Base-by-base conservation (phyloP, 352 stramenopile species). In the Globisporangium nunn region DNA sequence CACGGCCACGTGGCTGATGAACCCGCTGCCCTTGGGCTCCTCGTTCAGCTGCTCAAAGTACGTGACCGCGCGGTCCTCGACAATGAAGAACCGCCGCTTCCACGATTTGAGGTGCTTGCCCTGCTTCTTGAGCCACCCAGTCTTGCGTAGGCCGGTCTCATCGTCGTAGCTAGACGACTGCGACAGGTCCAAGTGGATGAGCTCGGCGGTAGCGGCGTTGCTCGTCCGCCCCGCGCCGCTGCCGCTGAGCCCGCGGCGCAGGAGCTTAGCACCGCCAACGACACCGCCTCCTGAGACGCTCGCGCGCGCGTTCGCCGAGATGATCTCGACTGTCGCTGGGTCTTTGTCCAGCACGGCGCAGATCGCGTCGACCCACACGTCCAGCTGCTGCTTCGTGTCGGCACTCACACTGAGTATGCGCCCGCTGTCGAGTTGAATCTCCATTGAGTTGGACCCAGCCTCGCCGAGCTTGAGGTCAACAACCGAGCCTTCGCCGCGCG, bases 111-210 rank as follows among this genome's bases (percentile, higher is more conserved):
- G 64, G 45, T 71, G 60, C 8, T 81, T 70, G 39, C 84, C 84
- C 74, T 93, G 79, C 61, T 93, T 93, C 40, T 74, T 75, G 52
- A 93, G 58, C 81, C 84, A 91, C 17, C 84, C 84, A n/a, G 68
- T 76, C 50, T 88, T 89, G 30, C 67, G 67, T 11, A 7, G 39
- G 12, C 15, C n/a, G 14, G 44, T 49, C 31, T 52, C 57, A 29
- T 52, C 49, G 6, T 44, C 44, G 44, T 18, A 40, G 39, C 49
- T 62, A 2, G 47, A 33, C 28, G 49, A 54, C 14, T 12, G 35
- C 35, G 23, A 23, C 35, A 31, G 33, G 33, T 37, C 10, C 33
- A 37, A 5, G 33, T 37, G 33, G 33, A 37, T 37, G 33, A 37
- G 33, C 10, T 37, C 33, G 33, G 23, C 41, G 7, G 33, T 35